Base-by-base conservation (phyloP, 2,329 filamentous ascomycete species). In the Thelonectria olida region DNA sequence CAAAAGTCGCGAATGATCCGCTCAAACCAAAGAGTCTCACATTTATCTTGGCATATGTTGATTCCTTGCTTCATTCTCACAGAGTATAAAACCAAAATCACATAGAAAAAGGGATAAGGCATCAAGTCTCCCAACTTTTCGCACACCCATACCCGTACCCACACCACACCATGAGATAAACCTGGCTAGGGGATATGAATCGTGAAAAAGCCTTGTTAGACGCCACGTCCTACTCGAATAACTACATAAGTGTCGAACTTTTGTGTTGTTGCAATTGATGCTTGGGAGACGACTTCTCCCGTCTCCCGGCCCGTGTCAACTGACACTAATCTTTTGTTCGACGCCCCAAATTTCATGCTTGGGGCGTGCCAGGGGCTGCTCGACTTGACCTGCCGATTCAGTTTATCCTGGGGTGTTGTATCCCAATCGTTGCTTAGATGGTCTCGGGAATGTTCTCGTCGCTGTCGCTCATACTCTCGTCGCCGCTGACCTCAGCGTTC, bases 401-500 rank as follows among this genome's bases (percentile, higher is more conserved):
- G 50, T 54, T 58, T 53, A 61, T 36, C 57, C 62, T 48, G 38
- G 65, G 57, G 41, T 63, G 52, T 27, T 41, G 65, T 62, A 45
- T 60, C 61, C 58, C 67, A 42, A 42, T 59, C 62, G 59, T 55
- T 44, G 49, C 65, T 75, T 75, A 80, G 62, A 80, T 70, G 48
- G 78, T 78, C 57, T 79, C 77, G 52, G 78, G 78, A 48, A 80
- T 78, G 76, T 92, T 93, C 77, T 97, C 96, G 75, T 98, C 96
- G 76, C 93, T 97, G 80, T 97, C 95, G 76, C 92, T 97, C 79
- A 93, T 86, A 78, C 94, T 96, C 85, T 99, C 96, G 77, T 99
- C 96, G 74, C 96, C 96, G 79, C 93, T 97, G 75, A 99, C 93
- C 79, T 99, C 93, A 77, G 93, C 92, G 81, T 99, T 99, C 87